Evolutionary conservation across 164 flowering plant species (phyloP), one percentile per base, ranked within the genome.

Genomic region (Euptelea pleiosperma): DNA sequence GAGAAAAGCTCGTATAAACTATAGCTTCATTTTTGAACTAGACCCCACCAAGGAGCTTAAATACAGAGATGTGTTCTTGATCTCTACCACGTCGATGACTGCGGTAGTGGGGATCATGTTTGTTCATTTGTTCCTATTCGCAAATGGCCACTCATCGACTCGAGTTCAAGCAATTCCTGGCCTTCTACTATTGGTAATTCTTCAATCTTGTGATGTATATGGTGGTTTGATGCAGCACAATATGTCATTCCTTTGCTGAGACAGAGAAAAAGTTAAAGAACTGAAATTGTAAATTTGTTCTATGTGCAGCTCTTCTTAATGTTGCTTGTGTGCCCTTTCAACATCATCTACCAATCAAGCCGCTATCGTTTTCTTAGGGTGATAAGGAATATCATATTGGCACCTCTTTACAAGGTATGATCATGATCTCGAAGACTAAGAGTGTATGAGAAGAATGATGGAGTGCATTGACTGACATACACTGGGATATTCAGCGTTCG

Each of bases 401-500:
- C 97, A 16, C 99, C 99, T 54, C 79, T 94, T 3, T 94, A 88
- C 77, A 94, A 90, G 89, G 95, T 80, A 74, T 30, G 58, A 25
- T 33, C 22, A n/a, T n/a, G n/a, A n/a, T n/a, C 14, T 35, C 30
- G 9, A 34, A 2, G n/a, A n/a, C n/a, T n/a, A n/a, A n/a, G n/a
- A n/a, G n/a, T n/a, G n/a, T n/a, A n/a, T n/a, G n/a, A n/a, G n/a
- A n/a, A n/a, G n/a, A n/a, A n/a, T n/a, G n/a, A n/a, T n/a, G n/a
- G n/a, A n/a, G n/a, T n/a, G n/a, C n/a, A n/a, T n/a, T n/a, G n/a
- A n/a, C n/a, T n/a, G n/a, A n/a, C n/a, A n/a, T n/a, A n/a, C n/a
- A n/a, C n/a, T n/a, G n/a, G n/a, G n/a, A n/a, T n/a, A n/a, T n/a
- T n/a, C n/a, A n/a, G n/a, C n/a, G n/a, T n/a, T n/a, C n/a, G n/a